Conservation (phyloP, 176 grass and related monocot species). For the Rhipidocladum racemiflorum region DNA sequence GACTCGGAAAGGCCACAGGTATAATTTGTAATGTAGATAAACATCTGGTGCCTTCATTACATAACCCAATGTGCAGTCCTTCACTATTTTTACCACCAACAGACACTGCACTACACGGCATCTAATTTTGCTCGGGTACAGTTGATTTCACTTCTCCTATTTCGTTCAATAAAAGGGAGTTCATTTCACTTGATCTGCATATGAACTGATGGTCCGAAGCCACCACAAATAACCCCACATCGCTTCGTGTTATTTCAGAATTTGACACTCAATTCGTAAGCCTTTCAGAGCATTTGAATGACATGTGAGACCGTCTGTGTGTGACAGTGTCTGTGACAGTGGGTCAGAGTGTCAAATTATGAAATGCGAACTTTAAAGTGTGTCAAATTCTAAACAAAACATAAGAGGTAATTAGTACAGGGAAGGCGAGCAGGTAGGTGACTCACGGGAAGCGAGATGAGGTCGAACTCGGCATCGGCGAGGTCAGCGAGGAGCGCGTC, state of each 20-base stretch:
- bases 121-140: neutral
- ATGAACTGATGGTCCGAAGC: neutral
- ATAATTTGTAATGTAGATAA: neutral
- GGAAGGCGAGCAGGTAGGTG: neutral
- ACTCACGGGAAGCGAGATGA: constrained; percentile 69
- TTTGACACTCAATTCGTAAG: too few relatives aligned
- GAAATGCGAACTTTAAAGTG: too few relatives aligned
- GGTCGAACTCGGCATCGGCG: constrained; percentile 47
- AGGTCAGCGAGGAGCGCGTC: constrained; percentile 56
- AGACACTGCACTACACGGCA: neutral
- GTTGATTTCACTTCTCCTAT: neutral
- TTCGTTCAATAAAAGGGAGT: neutral
- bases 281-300: too few relatives aligned
- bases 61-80: neutral
- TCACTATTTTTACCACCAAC: neutral
- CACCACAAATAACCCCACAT: neutral
- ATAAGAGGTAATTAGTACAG: neutral
- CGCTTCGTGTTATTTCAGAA: too few relatives aligned
- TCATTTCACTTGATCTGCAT: too few relatives aligned
- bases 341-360: too few relatives aligned
- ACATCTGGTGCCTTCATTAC: neutral
- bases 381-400: too few relatives aligned
- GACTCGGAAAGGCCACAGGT: neutral
- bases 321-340: too few relatives aligned
- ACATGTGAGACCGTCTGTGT: too few relatives aligned